These are phyloP conservation scores for Rhynchospora pubera DNA, from an alignment of 176 grass and related monocot genomes.

Conservation along the genomic window DNA sequence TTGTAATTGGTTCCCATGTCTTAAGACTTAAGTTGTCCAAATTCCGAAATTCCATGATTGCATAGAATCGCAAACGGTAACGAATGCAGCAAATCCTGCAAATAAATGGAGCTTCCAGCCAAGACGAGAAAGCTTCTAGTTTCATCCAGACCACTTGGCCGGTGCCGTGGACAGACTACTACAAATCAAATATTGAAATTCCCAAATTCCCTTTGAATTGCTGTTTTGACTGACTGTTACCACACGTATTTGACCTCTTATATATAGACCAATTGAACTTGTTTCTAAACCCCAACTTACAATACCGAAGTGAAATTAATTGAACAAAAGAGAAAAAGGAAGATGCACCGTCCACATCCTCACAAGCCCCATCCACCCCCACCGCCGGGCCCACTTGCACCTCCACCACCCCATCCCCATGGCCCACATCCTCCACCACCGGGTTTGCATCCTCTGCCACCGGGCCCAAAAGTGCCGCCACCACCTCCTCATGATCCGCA, in stretches of 20 bases:
- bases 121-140: background rate
- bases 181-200: background rate
- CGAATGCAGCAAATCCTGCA: background rate
- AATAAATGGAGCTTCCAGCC: background rate
- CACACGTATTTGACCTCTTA: background rate
- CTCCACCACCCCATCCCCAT: background rate
- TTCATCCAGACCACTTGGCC: background rate
- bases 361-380: background rate
- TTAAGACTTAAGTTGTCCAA: no score
- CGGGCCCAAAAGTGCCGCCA: background rate
- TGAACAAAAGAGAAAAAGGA: background rate
- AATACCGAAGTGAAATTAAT: background rate
- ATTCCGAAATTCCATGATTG: background rate
- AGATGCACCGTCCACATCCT: constrained; percentile 20
- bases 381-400: background rate
- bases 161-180: background rate
- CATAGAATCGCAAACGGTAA: background rate
- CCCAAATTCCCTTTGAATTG: background rate
- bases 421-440: background rate
- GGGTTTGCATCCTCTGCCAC: background rate
- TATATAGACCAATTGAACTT: background rate
- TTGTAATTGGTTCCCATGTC: no score
- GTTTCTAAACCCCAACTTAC: background rate
- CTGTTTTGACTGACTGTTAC: background rate
- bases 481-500: background rate